phyloP scores from a whole-genome alignment of 2,329 filamentous ascomycete species.

The Pyricularia sp. region DNA sequence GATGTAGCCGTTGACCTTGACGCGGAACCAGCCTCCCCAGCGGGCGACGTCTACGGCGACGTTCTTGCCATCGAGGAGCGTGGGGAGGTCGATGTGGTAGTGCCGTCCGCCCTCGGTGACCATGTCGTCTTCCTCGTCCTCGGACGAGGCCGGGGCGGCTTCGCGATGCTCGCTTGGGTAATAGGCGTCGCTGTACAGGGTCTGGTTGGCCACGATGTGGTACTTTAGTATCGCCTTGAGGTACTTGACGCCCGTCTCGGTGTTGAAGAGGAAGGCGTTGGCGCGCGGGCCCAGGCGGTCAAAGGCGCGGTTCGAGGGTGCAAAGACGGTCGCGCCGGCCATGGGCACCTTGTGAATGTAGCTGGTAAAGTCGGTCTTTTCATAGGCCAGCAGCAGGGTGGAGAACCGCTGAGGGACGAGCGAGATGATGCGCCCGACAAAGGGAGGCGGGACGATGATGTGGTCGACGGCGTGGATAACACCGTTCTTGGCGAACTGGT shows the following conservation, averaged over 20 bases:
- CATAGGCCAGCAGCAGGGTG: constrained; percentile 61
- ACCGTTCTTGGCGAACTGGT: constrained; percentile 60
- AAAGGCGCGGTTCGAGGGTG: constrained; percentile 73
- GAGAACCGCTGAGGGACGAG: constrained; percentile 67
- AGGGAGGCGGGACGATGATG: constrained; percentile 64
- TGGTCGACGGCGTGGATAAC: constrained; percentile 66
- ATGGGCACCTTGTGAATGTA: constrained; percentile 39
- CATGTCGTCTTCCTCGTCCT: constrained; percentile 9
- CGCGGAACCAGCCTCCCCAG: constrained; percentile 53
- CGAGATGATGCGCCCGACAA: constrained; percentile 35
- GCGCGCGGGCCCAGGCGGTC: constrained; percentile 54
- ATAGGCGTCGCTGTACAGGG: constrained; percentile 72
- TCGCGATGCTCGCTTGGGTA: constrained; percentile 31
- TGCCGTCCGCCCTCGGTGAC: constrained; percentile 20
- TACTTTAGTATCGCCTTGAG: constrained; percentile 68
- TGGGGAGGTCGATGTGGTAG: constrained; percentile 50
- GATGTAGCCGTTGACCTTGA: constrained; percentile 64
- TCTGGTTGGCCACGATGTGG: constrained; percentile 60
- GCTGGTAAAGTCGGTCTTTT: constrained; percentile 58
- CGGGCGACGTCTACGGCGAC: constrained; percentile 59
- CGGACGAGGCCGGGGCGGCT: constrained; percentile 14
- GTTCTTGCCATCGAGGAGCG: constrained; percentile 51
- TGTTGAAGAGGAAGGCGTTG: constrained; percentile 78
- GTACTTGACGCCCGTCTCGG: constrained; percentile 57
- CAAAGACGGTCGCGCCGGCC: constrained; percentile 64